Evolutionary conservation across 805 yeast species (phyloP).

Genomic region (Brettanomyces sp.): DNA sequence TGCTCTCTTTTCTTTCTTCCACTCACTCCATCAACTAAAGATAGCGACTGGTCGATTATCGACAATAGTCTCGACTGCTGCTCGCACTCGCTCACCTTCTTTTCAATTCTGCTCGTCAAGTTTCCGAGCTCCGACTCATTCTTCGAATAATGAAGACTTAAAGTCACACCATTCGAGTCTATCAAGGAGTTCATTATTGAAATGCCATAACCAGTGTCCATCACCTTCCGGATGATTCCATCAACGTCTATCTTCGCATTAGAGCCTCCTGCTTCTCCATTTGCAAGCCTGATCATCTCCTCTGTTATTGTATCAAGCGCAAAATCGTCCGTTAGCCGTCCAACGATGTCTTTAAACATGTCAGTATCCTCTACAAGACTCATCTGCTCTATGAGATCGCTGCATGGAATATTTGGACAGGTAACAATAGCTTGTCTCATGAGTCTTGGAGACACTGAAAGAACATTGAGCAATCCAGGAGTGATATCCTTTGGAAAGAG

Average conservation of each 20-base stretch:
- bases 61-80: slow-evolving; percentile 36
- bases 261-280: slow-evolving; percentile 10
- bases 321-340: slow-evolving; percentile 58
- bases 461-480: slow-evolving; percentile 40
- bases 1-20: slow-evolving; percentile 11
- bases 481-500: slow-evolving; percentile 60
- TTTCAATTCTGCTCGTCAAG: slow-evolving; percentile 39
- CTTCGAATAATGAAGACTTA: slow-evolving; percentile 50
- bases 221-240: slow-evolving; percentile 35
- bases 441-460: slow-evolving; percentile 44
- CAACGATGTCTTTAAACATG: slow-evolving; percentile 57
- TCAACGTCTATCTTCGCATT: slow-evolving; percentile 26
- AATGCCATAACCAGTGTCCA: slow-evolving; percentile 43
- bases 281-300: slow-evolving; percentile 31
- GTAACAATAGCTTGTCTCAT: slow-evolving; percentile 77
- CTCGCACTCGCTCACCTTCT: slow-evolving; percentile 25
- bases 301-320: slow-evolving; percentile 49
- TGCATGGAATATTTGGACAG: slow-evolving; percentile 57
- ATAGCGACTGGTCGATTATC: slow-evolving; percentile 35
- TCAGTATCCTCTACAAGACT: slow-evolving; percentile 48
- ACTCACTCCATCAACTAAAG: slow-evolving; percentile 10
- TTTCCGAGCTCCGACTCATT: slow-evolving; percentile 34
- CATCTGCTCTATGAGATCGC: slow-evolving; percentile 56
- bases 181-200: slow-evolving; percentile 54
- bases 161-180: slow-evolving; percentile 60